Evolutionary conservation across 169 alveolate species (phyloP).

Genomic region (Plasmodium yoelii): DNA sequence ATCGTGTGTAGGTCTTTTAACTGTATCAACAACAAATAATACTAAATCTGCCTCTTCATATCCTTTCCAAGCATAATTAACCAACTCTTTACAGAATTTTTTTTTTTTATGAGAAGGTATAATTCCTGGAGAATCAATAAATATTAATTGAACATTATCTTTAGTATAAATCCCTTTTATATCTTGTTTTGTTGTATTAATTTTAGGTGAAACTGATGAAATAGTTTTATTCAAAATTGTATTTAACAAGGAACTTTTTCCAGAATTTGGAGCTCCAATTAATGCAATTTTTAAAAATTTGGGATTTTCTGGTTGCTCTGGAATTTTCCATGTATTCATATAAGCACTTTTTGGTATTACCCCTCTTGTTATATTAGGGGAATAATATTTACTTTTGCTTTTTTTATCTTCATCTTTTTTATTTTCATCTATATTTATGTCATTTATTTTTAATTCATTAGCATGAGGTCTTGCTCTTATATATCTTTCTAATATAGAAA

Average conservation of each 20-base stretch:
- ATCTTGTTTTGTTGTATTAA: conserved; percentile 88
- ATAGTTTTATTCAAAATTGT: conserved; percentile 84
- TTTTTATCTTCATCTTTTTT: conserved; percentile 26
- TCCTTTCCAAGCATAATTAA: conserved; percentile 90
- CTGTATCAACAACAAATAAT: conserved; percentile 86
- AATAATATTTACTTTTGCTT: conserved; percentile 48
- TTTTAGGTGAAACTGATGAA: conserved; percentile 91
- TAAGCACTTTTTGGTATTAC: conserved; percentile 76
- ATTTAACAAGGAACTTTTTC: conserved; percentile 89
- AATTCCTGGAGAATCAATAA: conserved; percentile 90
- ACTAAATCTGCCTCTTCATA: conserved; percentile 90
- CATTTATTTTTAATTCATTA: conserved; percentile 53
- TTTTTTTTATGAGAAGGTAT: conserved; percentile 88
- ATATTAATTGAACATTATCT: conserved; percentile 85
- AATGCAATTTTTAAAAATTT: conserved; percentile 82
- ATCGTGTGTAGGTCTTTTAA: conserved; percentile 88
- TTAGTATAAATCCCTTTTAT: conserved; percentile 83
- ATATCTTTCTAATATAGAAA: conserved; percentile 71
- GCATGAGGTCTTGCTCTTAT: conserved; percentile 72
- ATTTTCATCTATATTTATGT: conserved; percentile 28
- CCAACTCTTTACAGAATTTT: conserved; percentile 85
- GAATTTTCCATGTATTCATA: conserved; percentile 80
- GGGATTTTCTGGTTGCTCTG: conserved; percentile 82
- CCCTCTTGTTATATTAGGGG: conserved; percentile 75
- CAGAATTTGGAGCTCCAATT: conserved; percentile 91